A percentile compares a stretch with the other conserved stretches of the same genome.
phyloP scores from a whole-genome alignment of 805 yeast genomes.

The Yarrowia keelungensis region DNA sequence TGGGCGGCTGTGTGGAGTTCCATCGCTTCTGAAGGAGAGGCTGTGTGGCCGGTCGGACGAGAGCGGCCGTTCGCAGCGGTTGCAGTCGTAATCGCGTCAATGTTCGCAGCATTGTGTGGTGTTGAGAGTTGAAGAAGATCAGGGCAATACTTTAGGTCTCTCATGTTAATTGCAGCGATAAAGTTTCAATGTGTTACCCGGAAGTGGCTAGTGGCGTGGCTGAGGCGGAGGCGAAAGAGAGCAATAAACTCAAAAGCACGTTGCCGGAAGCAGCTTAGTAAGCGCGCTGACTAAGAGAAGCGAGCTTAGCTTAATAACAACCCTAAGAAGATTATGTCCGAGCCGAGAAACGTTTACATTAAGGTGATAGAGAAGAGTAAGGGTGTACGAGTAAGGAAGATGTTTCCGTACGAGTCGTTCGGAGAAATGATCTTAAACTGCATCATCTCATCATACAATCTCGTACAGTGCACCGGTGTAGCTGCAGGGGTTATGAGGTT shows the following conservation, averaged over 20 bases:
- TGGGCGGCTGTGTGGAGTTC: conserved; percentile 38
- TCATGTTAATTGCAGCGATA: not conserved
- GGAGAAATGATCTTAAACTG: too few species aligned
- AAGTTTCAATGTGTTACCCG: conserved; percentile 31
- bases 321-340: too few species aligned
- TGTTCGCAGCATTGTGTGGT: conserved; percentile 23
- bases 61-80: not conserved
- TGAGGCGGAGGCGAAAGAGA: not conserved
- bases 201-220: conserved; percentile 31
- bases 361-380: too few species aligned
- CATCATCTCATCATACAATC: too few species aligned
- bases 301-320: too few species aligned
- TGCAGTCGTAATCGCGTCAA: conserved; percentile 32
- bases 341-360: too few species aligned
- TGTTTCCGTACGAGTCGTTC: too few species aligned
- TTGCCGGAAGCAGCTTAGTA: not conserved
- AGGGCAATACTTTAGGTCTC: not conserved
- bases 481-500: too few species aligned
- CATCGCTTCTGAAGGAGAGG: conserved; percentile 24
- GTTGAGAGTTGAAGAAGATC: conserved; percentile 22
- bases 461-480: too few species aligned
- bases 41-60: conserved; percentile 3
- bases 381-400: too few species aligned
- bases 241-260: not conserved
- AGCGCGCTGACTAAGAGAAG: not conserved